A percentile compares a stretch with the other conserved stretches of the same genome.
Conservation (phyloP, 371 early-diverging fungal genomes). For the Choanephora cucurbitarum region DNA sequence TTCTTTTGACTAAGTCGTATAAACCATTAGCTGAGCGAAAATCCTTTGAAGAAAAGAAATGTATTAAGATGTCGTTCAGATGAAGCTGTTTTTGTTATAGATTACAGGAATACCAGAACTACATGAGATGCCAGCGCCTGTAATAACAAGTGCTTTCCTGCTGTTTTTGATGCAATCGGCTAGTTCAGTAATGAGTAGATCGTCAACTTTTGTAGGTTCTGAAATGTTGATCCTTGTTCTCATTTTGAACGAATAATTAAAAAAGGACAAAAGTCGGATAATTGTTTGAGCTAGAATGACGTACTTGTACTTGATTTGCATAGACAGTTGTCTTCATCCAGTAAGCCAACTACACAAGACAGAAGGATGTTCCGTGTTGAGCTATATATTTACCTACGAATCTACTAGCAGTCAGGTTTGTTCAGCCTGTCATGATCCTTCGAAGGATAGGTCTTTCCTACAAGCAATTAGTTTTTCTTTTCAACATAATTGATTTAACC, state of each 20-base stretch:
- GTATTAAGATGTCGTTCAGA: background rate
- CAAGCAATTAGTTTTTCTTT: too few relatives aligned
- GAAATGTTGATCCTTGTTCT: slow-evolving; percentile 35
- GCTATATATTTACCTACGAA: too few relatives aligned
- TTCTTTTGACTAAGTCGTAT: slow-evolving; percentile 78
- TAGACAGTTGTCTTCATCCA: too few relatives aligned
- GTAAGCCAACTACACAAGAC: too few relatives aligned
- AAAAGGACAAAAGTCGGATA: background rate
- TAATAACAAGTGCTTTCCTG: slow-evolving; percentile 75
- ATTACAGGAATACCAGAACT: slow-evolving; percentile 86
- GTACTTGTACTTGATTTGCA: too few relatives aligned
- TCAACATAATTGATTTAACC: too few relatives aligned
- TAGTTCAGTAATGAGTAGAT: slow-evolving; percentile 43
- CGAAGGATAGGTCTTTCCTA: too few relatives aligned
- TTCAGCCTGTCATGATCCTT: too few relatives aligned
- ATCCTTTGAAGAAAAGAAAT: slow-evolving; percentile 52
- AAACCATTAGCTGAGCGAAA: slow-evolving; percentile 81
- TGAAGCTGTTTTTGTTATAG: background rate
- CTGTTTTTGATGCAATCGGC: slow-evolving; percentile 60
- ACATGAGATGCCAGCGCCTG: slow-evolving; percentile 94
- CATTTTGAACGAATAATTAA: slow-evolving; percentile 6
- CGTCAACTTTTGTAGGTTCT: slow-evolving; percentile 38
- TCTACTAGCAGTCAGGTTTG: too few relatives aligned
- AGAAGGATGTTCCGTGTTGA: too few relatives aligned
- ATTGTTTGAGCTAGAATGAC: background rate